Evolutionary conservation across 208 protist species (phyloP), one percentile per base, ranked within the genome.

Genomic region (Trypanosoma platydactyli): DNA sequence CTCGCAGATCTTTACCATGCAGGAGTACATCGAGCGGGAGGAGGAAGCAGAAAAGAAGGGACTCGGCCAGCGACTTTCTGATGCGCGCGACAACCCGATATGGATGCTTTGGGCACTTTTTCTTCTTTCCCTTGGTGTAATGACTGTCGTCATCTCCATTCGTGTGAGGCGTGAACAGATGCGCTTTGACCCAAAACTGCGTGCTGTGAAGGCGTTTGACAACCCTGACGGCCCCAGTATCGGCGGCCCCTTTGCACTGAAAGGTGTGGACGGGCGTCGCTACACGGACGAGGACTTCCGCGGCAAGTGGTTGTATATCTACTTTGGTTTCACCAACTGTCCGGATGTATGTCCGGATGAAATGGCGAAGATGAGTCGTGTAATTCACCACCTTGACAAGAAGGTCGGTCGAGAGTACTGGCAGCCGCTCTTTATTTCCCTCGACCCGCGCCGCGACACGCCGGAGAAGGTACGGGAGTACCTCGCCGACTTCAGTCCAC

Each of bases 271-370:
- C 48, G 86, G 86, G 16, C 87, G 84, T 68, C 83, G 59, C 18
- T 77, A 89, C 49, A 89, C 81, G 11, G 77, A 88, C 27, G 64
- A 76, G 64, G 83, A 98, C 60, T 80, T 97, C 38, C 52, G 71
- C 20, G 97, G 96, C 16, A 94, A 98, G 74, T 98, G 83, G 81
- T 38, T 89, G 30, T 92, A 98, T 50, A 84, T 99, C 27, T 99
- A 99, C 79, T 99, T 99, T 80, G 97, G 97, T 44, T 99, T 99
- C 79, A 98, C 94, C 3, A 95, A 96, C 78, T 99, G 97, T 77
- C 97, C 97, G 5, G 97, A 99, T 69, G 86, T 99, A 46, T 99
- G 97, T 70, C 97, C 97, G 41, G 88, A 92, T 42, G 96, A 98
- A 79, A 89, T 99, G 83, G 80, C 90, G 5, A 98, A 98, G 77